These are phyloP conservation scores for Termitomyces sp. DNA, from an alignment of 768 basidiomycete genomes.

Conservation along the genomic window DNA sequence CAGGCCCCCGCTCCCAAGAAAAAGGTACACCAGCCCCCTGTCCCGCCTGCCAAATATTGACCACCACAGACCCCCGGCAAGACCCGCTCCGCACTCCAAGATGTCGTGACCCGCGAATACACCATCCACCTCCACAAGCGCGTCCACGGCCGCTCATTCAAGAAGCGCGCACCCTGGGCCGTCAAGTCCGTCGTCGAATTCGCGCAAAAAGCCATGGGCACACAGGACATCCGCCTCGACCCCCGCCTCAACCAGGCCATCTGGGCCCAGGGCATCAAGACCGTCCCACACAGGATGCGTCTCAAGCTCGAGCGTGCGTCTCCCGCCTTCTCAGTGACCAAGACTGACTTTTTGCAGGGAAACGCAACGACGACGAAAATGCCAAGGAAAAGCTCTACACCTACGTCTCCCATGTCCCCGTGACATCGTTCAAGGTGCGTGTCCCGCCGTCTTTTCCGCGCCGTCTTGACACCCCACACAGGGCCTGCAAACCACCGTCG, in stretches of 20 bases:
- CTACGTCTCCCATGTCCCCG: slow-evolving; percentile 79
- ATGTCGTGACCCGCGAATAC: slow-evolving; percentile 98
- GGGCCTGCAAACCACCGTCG: slow-evolving; percentile 81
- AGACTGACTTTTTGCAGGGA: slow-evolving; percentile 59
- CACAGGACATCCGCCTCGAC: slow-evolving; percentile 88
- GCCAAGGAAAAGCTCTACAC: slow-evolving; percentile 98
- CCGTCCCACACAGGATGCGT: slow-evolving; percentile 86
- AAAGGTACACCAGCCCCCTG: slow-evolving; percentile 36
- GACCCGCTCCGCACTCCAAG: slow-evolving; percentile 93
- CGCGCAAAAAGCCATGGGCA: slow-evolving; percentile 94
- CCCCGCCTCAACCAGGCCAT: slow-evolving; percentile 95
- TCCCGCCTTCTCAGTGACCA: neutral
- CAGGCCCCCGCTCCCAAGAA: slow-evolving; percentile 52
- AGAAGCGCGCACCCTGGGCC: slow-evolving; percentile 96
- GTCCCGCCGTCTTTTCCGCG: rapidly evolving
- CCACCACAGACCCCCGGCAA: slow-evolving; percentile 61
- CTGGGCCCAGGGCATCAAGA: slow-evolving; percentile 93
- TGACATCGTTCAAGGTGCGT: slow-evolving; percentile 79
- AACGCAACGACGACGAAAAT: slow-evolving; percentile 98
- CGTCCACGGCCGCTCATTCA: slow-evolving; percentile 90
- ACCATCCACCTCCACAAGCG: slow-evolving; percentile 97
- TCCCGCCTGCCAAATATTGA: neutral
- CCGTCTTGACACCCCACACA: neutral
- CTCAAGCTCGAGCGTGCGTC: slow-evolving; percentile 85
- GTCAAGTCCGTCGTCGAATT: slow-evolving; percentile 93